Evolutionary conservation across 1,284 basidiomycete species (phyloP).

Genomic region (Flammula alnicola): DNA sequence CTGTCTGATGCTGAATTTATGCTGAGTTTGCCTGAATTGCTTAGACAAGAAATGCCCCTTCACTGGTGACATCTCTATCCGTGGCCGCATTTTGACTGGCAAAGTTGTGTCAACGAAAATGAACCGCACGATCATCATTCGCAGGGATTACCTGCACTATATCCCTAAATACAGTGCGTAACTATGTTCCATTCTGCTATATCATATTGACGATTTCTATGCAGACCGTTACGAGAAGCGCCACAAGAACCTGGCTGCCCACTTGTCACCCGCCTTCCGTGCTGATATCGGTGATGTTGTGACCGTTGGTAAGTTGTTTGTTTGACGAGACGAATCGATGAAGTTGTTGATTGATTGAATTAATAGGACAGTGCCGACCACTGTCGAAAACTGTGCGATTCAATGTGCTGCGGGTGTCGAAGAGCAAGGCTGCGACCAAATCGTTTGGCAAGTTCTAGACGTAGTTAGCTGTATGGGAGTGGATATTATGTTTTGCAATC

Average conservation of each 20-base stretch:
- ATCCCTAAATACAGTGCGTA: constrained; percentile 95
- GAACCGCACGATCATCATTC: constrained; percentile 98
- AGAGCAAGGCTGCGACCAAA: constrained; percentile 88
- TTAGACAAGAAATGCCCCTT: constrained; percentile 99
- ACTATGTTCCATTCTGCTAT: too few species aligned
- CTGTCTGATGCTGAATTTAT: constrained; percentile 3
- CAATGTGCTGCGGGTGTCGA: constrained; percentile 93
- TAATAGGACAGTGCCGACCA: constrained; percentile 93
- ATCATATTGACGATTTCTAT: constrained; percentile 15
- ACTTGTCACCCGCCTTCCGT: constrained; percentile 99
- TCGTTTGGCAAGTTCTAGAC: constrained; percentile 91
- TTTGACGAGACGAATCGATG: constrained; percentile 3
- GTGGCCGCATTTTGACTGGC: constrained; percentile 98
- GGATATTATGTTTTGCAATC: constrained; percentile 23
- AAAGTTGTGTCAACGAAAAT: constrained; percentile 99
- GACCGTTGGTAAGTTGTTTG: constrained; percentile 81
- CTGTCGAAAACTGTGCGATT: constrained; percentile 99
- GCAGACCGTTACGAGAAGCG: constrained; percentile 94
- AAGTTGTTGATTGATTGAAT: constrained; percentile 19
- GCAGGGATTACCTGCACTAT: constrained; percentile 98
- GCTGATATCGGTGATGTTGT: constrained; percentile 91
- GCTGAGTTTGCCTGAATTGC: constrained; percentile 10
- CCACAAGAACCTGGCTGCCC: constrained; percentile 98
- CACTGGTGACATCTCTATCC: constrained; percentile 95
- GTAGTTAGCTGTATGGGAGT: constrained; percentile 22